These are phyloP conservation scores for Hymenoscyphus occultus DNA, from an alignment of 2,329 filamentous ascomycete genomes.

Conservation along the genomic window DNA sequence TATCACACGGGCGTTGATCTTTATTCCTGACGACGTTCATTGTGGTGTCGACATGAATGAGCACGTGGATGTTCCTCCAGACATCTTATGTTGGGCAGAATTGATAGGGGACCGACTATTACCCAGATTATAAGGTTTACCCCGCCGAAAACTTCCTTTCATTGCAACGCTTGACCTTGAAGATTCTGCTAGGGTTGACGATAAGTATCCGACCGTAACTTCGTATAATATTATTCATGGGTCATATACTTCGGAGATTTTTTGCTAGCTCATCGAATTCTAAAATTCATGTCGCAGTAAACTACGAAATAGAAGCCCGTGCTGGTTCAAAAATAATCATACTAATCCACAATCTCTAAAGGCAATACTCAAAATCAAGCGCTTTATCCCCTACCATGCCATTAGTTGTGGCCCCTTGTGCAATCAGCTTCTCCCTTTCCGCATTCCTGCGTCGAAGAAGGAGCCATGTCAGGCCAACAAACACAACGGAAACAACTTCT, in stretches of 20 bases:
- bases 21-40: slow-evolving; percentile 1
- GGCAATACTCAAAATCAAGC: background rate
- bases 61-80: too few relatives aligned
- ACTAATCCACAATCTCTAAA: background rate
- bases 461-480: background rate
- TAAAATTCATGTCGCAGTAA: too few relatives aligned
- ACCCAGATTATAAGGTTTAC: background rate
- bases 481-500: slow-evolving; percentile 8
- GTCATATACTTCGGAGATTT: too few relatives aligned
- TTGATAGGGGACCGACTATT: background rate
- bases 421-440: background rate
- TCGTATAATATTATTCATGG: too few relatives aligned
- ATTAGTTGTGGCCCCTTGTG: background rate
- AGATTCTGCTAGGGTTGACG: too few relatives aligned
- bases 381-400: background rate
- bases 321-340: background rate
- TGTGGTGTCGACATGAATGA: background rate
- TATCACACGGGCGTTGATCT: background rate
- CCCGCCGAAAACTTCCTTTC: background rate
- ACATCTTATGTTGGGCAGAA: background rate
- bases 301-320: too few relatives aligned
- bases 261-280: too few relatives aligned
- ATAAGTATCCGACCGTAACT: too few relatives aligned
- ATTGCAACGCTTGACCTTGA: too few relatives aligned
- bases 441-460: slow-evolving; percentile 1